Base-by-base conservation (phyloP, 2,329 filamentous ascomycete genomes). In the Tolypocladium ophioglossoides region DNA sequence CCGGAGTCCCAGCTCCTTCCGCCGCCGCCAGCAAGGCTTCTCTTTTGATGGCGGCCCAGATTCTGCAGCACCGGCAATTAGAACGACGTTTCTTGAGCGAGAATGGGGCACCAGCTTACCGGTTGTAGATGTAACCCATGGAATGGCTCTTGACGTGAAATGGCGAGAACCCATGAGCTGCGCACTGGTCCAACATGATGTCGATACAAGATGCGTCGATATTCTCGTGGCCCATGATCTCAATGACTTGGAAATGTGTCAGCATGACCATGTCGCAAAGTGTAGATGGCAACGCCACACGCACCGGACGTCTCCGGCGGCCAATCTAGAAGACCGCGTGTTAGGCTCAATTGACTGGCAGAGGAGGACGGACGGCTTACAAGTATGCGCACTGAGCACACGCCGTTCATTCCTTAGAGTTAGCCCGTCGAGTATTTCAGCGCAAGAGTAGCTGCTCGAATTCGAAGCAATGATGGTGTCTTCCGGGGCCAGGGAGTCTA, bases 371-470 rank as follows among this genome's bases (percentile, higher is more conserved):
- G 12, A 52, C 3, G 30, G 67, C 69, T 61, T 63, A 70, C 71
- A 75, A 38, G 68, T 74, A 59, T 76, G 74, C 4, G 70, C 68
- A 54, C 74, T 77, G 30, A 75, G 57, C 20, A 76, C 59, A 2
- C 74, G 64, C 0, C 62, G 58, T 8, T 60, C 61, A 14, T 71
- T 61, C 32, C 64, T 67, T 11, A 76, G 49, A 0, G 57, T 57
- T 24, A 76, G 52, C 0, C 64, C 65, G 1, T 71, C 61, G 0
- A 74, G 56, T n/a, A 77, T 74, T 51, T 76, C 72, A 0, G 64
- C 63, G 22, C 72, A 74, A 8, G 69, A 68, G 57, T 74, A 75
- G 51, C 73, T 76, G 55, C 73, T 75, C 1, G 74, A 77, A 52
- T 77, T 77, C 0, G 72, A 74, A 0, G 71, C 74, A 47, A 77